Base-by-base conservation (phyloP, 768 basidiomycete species). In the Hericium alpestre region DNA sequence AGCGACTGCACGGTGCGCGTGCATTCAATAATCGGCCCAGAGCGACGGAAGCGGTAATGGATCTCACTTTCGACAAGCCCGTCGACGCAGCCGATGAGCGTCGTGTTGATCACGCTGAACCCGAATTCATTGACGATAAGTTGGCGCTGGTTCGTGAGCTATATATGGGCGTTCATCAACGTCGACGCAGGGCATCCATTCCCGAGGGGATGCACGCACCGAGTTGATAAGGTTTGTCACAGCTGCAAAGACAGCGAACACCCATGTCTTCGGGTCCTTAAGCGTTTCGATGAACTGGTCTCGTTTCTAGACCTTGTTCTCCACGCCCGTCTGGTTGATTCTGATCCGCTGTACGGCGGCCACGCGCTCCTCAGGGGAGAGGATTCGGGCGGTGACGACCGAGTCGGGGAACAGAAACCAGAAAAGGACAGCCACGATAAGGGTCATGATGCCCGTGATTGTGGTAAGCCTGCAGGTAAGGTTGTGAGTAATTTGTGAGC, bases 381-480 rank as follows among this genome's bases (percentile, higher is more conserved):
- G 71, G 74, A 91, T 90, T 66, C 74, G 72, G 2, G 88, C 88
- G 1, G 73, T 82, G 13, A 86, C 78, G 20, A 88, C 88, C 9
- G 84, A 88, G 70, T 91, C 86, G 13, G 89, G 89, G 77, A 91
- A 89, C 68, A 81, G 80, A 69, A 88, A 76, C 83, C 82, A 86
- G 69, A 86, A 87, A 55, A 80, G 55, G 41, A 83, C 66, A 1
- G 84, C 75, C 3, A 79, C 78, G 55, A 84, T 58, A 13, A 88
- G 68, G 3, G 86, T 88, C 32, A 87, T 74, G 6, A 77, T 60
- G 1, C 87, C 87, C 12, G 81, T 86, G 61, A 88, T 82, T 63
- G 87, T 77, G 83, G 87, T 84, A 39, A 89, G 72, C 86, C 86
- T 87, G 61, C 22, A 46, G 16, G 25, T 10, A 32, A 32, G 32